Evolutionary conservation across 352 stramenopile species (phyloP), one percentile per base, ranked within the genome.

Genomic region (Peronospora destructor): DNA sequence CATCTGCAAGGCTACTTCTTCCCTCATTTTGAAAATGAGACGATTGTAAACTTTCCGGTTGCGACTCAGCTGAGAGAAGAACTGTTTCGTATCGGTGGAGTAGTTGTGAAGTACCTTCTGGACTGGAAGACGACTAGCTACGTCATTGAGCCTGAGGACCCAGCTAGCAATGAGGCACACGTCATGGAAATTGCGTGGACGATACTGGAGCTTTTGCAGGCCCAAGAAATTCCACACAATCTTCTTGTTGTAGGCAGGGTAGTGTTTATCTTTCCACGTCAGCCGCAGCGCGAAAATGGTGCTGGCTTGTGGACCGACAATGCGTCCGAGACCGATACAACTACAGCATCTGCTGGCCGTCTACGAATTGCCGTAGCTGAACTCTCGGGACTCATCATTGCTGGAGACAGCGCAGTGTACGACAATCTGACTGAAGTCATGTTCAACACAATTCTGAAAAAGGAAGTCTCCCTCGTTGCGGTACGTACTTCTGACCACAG

Each of bases 1-100:
- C 79, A 90, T 28, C 69, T 87, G 3, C 79, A 90, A 56, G 70
- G 67, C 0, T 84, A 76, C 28, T 85, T 82, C 49, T 69, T 79
- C 29, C 28, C 60, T 38, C 41, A 67, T 9, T 19, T 62, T 33
- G 26, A 49, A 38, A 32, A 11, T 8, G 12, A 3, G 10, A 9
- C 5, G 6, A 37, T 30, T 33, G 42, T 5, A 3, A 69, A 54
- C 39, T 76, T 90, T 41, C 72, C 73, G 4, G 36, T 90, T 29
- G 42, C 52, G 1, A 19, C 8, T 7, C 74, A 87, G 35, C 17
- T n/a, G 3, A 49, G 72, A 48, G 16, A 68, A 47, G 32, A 66
- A 33, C 9, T 74, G 10, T 74, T 82, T 34, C 32, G 32, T 12
- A 8, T 47, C 4, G 19, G 16, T 1, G 40, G 39, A 13, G 14